Evolutionary conservation across 192 early-diverging fungal genomes (phyloP).

Genomic region (Nowakowskiella sp.): DNA sequence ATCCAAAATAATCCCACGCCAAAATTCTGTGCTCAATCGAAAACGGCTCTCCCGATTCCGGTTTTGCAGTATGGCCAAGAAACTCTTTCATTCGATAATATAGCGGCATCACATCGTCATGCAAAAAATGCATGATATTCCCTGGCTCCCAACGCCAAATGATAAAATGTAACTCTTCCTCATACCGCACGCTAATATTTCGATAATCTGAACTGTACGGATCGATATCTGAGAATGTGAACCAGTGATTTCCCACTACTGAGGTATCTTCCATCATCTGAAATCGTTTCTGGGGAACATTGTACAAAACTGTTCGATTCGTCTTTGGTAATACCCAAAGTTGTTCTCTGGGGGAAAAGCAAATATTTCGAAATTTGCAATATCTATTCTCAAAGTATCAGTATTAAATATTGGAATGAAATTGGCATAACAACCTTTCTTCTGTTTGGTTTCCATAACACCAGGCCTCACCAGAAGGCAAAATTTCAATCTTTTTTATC

Average conservation of each 20-base stretch:
- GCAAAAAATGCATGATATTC: conserved; percentile 49
- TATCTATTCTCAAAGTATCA: conserved; percentile 12
- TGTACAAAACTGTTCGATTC: conserved; percentile 22
- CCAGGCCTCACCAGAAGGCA: too few relatives aligned
- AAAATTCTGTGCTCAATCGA: conserved; percentile 29
- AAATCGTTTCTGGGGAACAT: conserved; percentile 24
- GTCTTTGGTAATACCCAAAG: conserved; percentile 40
- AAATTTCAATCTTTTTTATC: too few relatives aligned
- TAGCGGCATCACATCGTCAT: conserved; percentile 40
- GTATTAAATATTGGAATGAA: neutral
- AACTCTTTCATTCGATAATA: conserved; percentile 31
- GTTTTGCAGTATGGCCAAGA: conserved; percentile 5
- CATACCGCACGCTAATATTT: conserved; percentile 36
- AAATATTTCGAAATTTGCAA: conserved; percentile 41
- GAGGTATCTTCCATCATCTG: conserved; percentile 31
- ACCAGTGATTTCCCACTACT: conserved; percentile 29
- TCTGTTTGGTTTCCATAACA: too few relatives aligned
- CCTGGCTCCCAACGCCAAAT: conserved; percentile 30
- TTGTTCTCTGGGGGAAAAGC: conserved; percentile 25
- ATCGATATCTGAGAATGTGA: conserved; percentile 29
- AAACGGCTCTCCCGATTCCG: conserved; percentile 25
- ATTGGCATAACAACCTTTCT: too few relatives aligned
- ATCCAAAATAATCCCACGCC: conserved; percentile 27
- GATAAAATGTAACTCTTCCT: conserved; percentile 31
- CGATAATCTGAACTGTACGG: conserved; percentile 26